These are phyloP conservation scores for Elsinoe fawcettii DNA, from an alignment of 2,329 filamentous ascomycete species.

Conservation along the genomic window DNA sequence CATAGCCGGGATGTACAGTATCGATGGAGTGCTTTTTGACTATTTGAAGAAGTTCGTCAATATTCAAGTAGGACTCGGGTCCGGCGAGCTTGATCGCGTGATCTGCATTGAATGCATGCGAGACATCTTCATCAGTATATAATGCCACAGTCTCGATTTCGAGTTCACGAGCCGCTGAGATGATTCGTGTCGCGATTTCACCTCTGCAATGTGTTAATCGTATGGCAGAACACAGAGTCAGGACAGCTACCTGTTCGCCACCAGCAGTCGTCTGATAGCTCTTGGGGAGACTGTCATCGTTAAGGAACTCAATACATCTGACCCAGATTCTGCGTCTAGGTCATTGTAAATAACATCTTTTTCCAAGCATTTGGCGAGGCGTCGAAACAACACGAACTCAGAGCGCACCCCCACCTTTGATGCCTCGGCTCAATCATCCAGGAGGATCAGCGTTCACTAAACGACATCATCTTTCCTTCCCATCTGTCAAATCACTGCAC, in stretches of 20 bases:
- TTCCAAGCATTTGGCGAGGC: background rate
- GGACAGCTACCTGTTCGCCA: conserved; percentile 44
- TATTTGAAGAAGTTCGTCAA: conserved; percentile 41
- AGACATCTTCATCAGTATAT: conserved; percentile 48
- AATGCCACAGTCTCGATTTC: conserved; percentile 49
- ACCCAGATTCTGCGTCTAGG: too few relatives aligned
- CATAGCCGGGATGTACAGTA: conserved; percentile 53
- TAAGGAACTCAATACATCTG: too few relatives aligned
- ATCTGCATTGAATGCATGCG: conserved; percentile 46
- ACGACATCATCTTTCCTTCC: conserved; percentile 5
- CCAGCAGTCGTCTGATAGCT: conserved; percentile 43
- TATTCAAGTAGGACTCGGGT: conserved; percentile 47
- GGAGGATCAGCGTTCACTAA: background rate
- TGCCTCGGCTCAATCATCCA: conserved; percentile 1
- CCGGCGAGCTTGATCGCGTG: conserved; percentile 46
- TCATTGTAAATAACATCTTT: too few relatives aligned
- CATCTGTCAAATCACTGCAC: too few relatives aligned
- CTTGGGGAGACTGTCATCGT: background rate
- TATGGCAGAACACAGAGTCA: background rate
- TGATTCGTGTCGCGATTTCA: conserved; percentile 56
- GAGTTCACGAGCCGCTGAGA: conserved; percentile 53
- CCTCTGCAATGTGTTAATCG: conserved; percentile 37
- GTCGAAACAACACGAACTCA: background rate
- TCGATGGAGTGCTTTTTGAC: conserved; percentile 46
- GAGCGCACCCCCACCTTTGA: background rate